These are phyloP conservation scores for Celoporthe dispersa DNA, from an alignment of 2,329 filamentous ascomycete species.

Conservation along the genomic window DNA sequence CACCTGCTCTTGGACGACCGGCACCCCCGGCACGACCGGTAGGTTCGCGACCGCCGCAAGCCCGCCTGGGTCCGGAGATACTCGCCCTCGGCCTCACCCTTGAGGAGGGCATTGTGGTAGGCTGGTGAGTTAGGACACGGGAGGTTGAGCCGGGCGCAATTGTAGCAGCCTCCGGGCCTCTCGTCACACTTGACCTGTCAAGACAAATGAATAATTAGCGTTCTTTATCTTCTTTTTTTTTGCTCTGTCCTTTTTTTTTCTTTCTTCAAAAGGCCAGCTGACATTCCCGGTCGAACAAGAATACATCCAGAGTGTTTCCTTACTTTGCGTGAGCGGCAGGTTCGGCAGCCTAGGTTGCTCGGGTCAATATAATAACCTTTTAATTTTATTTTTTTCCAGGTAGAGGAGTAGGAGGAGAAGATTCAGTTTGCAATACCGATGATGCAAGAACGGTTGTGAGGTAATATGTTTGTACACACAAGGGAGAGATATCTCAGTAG, in stretches of 20 bases:
- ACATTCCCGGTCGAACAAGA: too few species aligned
- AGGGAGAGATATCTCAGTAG: too few species aligned
- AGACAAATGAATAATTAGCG: conserved; percentile 8
- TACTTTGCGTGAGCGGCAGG: conserved; percentile 17
- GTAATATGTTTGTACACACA: background rate
- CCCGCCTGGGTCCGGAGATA: conserved; percentile 25
- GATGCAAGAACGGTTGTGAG: background rate
- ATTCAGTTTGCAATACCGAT: too few species aligned
- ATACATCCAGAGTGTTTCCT: background rate
- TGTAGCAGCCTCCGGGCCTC: conserved; percentile 22
- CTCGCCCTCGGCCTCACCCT: conserved; percentile 19
- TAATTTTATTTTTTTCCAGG: too few species aligned
- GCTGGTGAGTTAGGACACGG: conserved; percentile 25
- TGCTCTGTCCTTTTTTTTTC: too few species aligned
- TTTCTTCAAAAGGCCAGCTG: too few species aligned
- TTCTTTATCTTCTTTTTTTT: too few species aligned
- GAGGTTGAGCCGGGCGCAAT: conserved; percentile 28
- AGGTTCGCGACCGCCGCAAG: conserved; percentile 28
- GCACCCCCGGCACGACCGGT: conserved; percentile 29
- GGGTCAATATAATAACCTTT: background rate
- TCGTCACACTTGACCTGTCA: conserved; percentile 33
- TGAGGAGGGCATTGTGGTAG: conserved; percentile 15
- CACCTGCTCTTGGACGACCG: conserved; percentile 30
- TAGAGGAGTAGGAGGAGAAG: too few species aligned
- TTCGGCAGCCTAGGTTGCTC: conserved; percentile 8